Conservation (phyloP, 2,329 filamentous ascomycete genomes). For the Purpureocillium lavendulum region DNA sequence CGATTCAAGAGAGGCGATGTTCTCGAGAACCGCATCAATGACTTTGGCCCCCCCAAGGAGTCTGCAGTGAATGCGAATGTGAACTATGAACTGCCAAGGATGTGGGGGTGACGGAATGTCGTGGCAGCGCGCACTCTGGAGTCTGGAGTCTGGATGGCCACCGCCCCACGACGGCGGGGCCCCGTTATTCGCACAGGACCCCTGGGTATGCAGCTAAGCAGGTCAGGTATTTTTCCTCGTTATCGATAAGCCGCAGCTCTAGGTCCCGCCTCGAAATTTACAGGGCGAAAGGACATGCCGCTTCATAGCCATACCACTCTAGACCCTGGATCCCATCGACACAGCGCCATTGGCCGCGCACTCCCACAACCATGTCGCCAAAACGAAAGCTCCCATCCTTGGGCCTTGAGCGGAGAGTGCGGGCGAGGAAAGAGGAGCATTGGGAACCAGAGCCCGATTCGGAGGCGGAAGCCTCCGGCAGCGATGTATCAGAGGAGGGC, state of each 20-base stretch:
- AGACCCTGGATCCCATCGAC: not conserved
- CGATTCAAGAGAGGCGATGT: no score
- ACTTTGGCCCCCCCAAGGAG: no score
- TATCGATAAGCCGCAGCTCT: conserved; percentile 2
- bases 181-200: not conserved
- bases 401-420: conserved; percentile 33
- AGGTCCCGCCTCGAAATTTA: no score
- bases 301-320: not conserved
- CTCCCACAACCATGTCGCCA: conserved; percentile 15
- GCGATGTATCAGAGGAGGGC: conserved; percentile 17
- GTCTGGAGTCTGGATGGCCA: no score
- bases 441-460: conserved; percentile 26
- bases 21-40: no score
- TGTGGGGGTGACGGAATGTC: no score
- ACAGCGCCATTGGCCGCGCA: not conserved
- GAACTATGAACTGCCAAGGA: no score
- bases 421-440: conserved; percentile 34
- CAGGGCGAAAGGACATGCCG: no score
- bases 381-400: conserved; percentile 30
- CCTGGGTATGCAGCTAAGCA: conserved; percentile 2
- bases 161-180: no score
- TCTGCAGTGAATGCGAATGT: no score
- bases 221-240: not conserved
- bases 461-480: conserved; percentile 18
- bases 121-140: no score